These are phyloP conservation scores for Macroventuria anomochaeta DNA, from an alignment of 2,329 filamentous ascomycete species.

Conservation along the genomic window DNA sequence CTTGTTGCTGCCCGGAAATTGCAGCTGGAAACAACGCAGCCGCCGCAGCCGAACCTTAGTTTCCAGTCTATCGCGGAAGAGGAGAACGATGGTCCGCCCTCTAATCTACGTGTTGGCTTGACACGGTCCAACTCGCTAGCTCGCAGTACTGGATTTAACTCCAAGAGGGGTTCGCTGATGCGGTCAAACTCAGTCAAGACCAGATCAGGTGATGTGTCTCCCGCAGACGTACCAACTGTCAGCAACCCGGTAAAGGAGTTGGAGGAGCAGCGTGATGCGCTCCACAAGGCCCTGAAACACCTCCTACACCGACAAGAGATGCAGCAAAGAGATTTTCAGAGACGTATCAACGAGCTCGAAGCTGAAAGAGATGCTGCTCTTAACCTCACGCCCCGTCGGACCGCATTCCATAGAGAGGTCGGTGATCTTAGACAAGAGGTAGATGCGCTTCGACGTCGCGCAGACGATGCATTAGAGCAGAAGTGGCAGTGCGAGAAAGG, in stretches of 20 bases:
- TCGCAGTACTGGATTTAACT: conserved; percentile 54
- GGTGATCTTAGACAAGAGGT: conserved; percentile 81
- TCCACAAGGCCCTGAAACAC: conserved; percentile 85
- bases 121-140: conserved; percentile 73
- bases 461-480: conserved; percentile 91
- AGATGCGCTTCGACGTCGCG: conserved; percentile 79
- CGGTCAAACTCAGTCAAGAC: conserved; percentile 54
- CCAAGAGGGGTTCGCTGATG: conserved; percentile 58
- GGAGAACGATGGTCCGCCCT: conserved; percentile 47
- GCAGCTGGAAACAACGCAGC: conserved; percentile 55
- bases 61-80: conserved; percentile 70
- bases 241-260: conserved; percentile 75
- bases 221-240: conserved; percentile 57
- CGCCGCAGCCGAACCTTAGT: conserved; percentile 51
- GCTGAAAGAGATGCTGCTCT: conserved; percentile 77
- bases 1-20: conserved; percentile 57
- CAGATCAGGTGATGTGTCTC: conserved; percentile 56
- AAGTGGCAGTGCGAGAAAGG: conserved; percentile 97
- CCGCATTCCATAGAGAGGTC: conserved; percentile 85
- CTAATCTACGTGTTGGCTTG: conserved; percentile 56
- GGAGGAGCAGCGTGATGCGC: conserved; percentile 88
- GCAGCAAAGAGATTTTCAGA: conserved; percentile 82
- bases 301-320: conserved; percentile 84
- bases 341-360: conserved; percentile 79
- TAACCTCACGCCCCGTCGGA: conserved; percentile 71